Conservation (phyloP, 257 asterid genomes). For the Petrea volubilis region DNA sequence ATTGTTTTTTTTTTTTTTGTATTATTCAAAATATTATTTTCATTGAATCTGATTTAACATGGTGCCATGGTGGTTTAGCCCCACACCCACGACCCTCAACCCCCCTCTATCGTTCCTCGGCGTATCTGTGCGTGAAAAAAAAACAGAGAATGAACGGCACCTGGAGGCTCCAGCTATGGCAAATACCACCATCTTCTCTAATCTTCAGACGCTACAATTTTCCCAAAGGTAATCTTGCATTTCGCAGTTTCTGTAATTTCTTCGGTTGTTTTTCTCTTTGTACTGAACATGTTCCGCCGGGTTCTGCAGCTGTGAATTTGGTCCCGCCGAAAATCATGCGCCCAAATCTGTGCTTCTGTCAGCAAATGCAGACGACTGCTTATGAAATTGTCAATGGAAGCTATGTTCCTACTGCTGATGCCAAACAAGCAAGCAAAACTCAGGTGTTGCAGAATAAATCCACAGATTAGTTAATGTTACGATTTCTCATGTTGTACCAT, state of each 20-base stretch:
- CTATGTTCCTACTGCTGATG: constrained; percentile 54
- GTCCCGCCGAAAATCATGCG: constrained; percentile 37
- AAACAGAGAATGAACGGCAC: constrained; percentile 47
- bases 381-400: constrained; percentile 74
- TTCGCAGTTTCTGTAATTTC: neutral
- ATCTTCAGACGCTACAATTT: constrained; percentile 40
- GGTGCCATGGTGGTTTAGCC: neutral
- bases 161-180: constrained; percentile 59
- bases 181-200: constrained; percentile 42
- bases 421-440: constrained; percentile 35
- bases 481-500: neutral
- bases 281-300: neutral
- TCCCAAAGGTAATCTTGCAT: constrained; percentile 35
- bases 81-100: neutral
- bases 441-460: constrained; percentile 23
- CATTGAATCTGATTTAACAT: too few species aligned
- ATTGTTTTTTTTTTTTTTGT: too few species aligned
- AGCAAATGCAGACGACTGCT: constrained; percentile 67
- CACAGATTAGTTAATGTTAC: neutral
- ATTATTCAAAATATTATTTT: too few species aligned
- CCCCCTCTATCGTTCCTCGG: neutral
- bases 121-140: neutral
- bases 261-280: neutral
- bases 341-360: constrained; percentile 52
- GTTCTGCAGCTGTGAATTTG: constrained; percentile 44